Evolutionary conservation across 768 basidiomycete species (phyloP).

Genomic region (Pisolithus tinctorius): DNA sequence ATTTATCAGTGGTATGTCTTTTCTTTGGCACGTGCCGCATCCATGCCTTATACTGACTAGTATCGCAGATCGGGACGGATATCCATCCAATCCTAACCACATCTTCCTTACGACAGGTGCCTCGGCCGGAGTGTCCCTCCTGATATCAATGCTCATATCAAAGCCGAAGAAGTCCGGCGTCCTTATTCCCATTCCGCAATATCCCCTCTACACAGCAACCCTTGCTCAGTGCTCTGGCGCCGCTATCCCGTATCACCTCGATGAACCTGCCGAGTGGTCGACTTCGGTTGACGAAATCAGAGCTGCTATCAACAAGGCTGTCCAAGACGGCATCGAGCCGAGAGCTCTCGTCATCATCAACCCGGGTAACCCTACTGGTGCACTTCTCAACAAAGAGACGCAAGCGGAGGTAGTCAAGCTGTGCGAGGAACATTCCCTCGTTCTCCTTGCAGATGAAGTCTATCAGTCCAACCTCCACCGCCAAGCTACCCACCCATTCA

Average conservation of each 20-base stretch:
- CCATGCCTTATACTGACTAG: not conserved
- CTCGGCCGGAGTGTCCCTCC: constrained; percentile 85
- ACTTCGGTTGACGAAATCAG: constrained; percentile 67
- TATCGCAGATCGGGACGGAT: constrained; percentile 77
- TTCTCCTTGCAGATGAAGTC: constrained; percentile 97
- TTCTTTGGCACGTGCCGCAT: not conserved
- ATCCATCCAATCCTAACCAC: constrained; percentile 69
- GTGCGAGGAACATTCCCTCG: constrained; percentile 78
- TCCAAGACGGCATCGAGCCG: constrained; percentile 51
- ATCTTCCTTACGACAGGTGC: constrained; percentile 97
- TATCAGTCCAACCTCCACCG: constrained; percentile 92
- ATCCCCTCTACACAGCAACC: constrained; percentile 94
- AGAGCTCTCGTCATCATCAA: constrained; percentile 96
- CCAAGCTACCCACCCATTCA: constrained; percentile 63
- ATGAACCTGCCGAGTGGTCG: constrained; percentile 78
- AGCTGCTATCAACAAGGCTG: constrained; percentile 58
- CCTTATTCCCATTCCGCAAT: constrained; percentile 96
- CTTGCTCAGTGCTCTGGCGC: constrained; percentile 81
- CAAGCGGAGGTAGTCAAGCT: constrained; percentile 74
- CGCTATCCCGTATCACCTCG: constrained; percentile 82
- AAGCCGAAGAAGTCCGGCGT: constrained; percentile 58
- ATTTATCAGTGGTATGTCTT: constrained; percentile 72
- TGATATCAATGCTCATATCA: constrained; percentile 74
- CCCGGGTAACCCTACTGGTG: constrained; percentile 96
- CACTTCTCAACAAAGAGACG: constrained; percentile 63